Base-by-base conservation (phyloP, 225 moss, liverwort and hornwort genomes). In the Pseudoscleropodium purum region DNA sequence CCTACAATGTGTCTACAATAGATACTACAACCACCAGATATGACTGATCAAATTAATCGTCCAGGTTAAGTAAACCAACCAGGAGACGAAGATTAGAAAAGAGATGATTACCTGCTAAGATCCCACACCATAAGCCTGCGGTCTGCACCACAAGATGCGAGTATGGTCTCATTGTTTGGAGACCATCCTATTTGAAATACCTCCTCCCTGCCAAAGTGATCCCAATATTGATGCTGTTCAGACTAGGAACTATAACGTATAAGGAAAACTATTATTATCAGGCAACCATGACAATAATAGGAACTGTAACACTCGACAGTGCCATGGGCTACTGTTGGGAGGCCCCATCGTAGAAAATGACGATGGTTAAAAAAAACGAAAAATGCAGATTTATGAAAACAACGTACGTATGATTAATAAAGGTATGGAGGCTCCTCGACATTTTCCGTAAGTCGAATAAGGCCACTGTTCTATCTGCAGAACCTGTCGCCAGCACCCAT, bases 171-270 rank as follows among this genome's bases (percentile, higher is more conserved):
- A 81, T 97, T 95, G 84, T 94, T 95, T 18, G 97, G 96, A 92
- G 94, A 96, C 97, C 97, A 97, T 82, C 95, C 97, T 84, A 97
- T 96, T 87, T 96, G 97, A 34, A 97, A 95, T 18, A 97, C 97
- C 92, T 96, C 96, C 93, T 96, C 95, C 84, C 96, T 96, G 95
- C 78, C 69, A 67, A 85, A 89, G 39, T 14, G 36, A 77, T 73
- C 62, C 49, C 84, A 84, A 89, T 29, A 60, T 59, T 18, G 45
- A 83, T 54, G 49, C 63, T n/a, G 7, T 57, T 83, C 82, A 89
- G 52, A 85, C 26, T 41, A 78, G 51, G 34, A 88, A 85, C 65
- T 25, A 66, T 10, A 11, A 52, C n/a, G 3, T 43, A 41, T 13
- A 81, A 29, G 34, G 47, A 78, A 51, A 34, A 21, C 51, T 31